phyloP scores from a whole-genome alignment of 2,329 filamentous ascomycete genomes.

The Aureobasidium uvarum region DNA sequence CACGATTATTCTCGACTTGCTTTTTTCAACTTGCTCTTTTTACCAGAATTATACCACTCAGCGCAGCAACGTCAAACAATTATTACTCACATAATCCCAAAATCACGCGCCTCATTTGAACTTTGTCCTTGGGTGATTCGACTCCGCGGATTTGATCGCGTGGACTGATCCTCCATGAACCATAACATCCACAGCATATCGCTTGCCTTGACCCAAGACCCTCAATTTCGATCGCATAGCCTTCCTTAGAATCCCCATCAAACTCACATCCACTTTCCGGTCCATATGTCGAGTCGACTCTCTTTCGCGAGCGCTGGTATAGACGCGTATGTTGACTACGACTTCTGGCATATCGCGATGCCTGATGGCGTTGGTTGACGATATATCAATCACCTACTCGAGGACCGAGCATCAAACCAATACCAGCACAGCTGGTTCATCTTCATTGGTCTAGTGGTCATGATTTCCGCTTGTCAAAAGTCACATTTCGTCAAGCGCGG shows the following conservation, averaged over 20 bases:
- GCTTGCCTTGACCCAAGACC: neutral
- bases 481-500: conserved; percentile 30
- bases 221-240: neutral
- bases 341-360: neutral
- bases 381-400: no score
- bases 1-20: neutral
- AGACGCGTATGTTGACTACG: no score
- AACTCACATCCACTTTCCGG: neutral
- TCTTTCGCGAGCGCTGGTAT: neutral
- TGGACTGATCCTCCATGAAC: neutral
- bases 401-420: neutral
- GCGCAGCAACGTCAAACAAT: conserved; percentile 7
- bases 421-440: conserved; percentile 24
- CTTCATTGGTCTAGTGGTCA: conserved; percentile 26
- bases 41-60: conserved; percentile 18
- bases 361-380: no score
- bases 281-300: no score
- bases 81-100: neutral
- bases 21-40: conserved; percentile 6
- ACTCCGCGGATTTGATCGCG: neutral
- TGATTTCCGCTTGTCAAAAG: conserved; percentile 23
- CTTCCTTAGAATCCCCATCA: neutral
- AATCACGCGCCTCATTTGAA: neutral
- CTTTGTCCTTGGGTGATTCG: neutral
- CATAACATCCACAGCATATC: neutral